Base-by-base conservation (phyloP, 1,139 yeast genomes). In the Sugiyamaella novakii region DNA sequence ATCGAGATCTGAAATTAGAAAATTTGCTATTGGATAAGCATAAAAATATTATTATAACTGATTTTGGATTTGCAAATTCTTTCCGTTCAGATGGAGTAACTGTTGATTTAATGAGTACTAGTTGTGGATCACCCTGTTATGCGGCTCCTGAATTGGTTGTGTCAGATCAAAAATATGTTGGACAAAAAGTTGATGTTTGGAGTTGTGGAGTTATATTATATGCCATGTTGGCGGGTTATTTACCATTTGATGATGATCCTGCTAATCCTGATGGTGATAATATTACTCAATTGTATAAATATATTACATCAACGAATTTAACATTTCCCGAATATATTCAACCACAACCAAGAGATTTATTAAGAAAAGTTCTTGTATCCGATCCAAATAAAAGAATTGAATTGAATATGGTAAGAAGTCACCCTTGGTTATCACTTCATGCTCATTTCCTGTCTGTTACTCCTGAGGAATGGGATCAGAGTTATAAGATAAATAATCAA, bases 231-330 rank as follows among this genome's bases (percentile, higher is more conserved):
- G 89, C 98, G 0, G 99, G 99, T 1, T 94, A 92, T 66, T 76
- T 92, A 55, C 99, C 99, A 1, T 92, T 89, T 74, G 99, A 92
- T 65, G 98, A 92, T 68, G 99, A 92, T 66, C 95, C 96, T 25
- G 84, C 85, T 48, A 92, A 94, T 65, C 98, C 96, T 35, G 96
- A 92, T 64, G 97, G 98, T 48, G 86, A 91, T 50, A 95, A 92
- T 69, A 92, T 92, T 62, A 88, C 92, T 24, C 83, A 85, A 66
- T 75, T 92, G 52, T 94, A 92, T 71, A 89, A 85, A 64, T 92
- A 92, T 70, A 94, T 92, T 57, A 88, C 97, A 42, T 77, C 82
- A 47, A 88, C 97, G 1, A 89, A 96, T 3, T 74, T 92, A 61
- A 92, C 97, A 2, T 92, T 92, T 70, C 98, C 98, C 1, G 98